Percentiles rank a stretch among this genome's conserved stretches.
phyloP scores from a whole-genome alignment of 1,139 yeast species.

The Diutina mesorugosa region DNA sequence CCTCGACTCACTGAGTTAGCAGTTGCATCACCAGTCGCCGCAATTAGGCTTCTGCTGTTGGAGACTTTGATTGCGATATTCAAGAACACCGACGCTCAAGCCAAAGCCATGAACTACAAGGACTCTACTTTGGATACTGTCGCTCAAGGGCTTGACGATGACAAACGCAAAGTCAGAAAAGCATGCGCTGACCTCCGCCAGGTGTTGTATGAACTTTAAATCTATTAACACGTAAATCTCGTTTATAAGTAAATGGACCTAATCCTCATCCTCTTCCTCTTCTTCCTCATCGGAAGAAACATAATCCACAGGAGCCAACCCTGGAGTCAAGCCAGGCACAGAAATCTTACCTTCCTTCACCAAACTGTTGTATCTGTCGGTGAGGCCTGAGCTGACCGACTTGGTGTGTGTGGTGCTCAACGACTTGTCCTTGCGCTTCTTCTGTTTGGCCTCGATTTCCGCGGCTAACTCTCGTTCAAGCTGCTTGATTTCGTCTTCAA shows the following conservation, averaged over 20 bases:
- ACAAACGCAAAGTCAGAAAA: constrained; percentile 60
- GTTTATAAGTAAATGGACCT: background rate
- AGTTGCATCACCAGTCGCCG: constrained; percentile 5
- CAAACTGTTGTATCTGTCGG: constrained; percentile 12
- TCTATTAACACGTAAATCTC: background rate
- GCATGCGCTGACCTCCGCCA: constrained; percentile 74
- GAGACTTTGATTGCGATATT: constrained; percentile 41
- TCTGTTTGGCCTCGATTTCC: constrained; percentile 17
- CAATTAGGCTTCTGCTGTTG: constrained; percentile 44
- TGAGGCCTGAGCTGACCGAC: background rate
- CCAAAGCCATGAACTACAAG: constrained; percentile 37
- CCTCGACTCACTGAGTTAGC: constrained; percentile 37
- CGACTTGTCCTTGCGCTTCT: constrained; percentile 9
- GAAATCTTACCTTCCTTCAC: constrained; percentile 29
- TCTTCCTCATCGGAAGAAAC: constrained; percentile 27
- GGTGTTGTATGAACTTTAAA: constrained; percentile 39
- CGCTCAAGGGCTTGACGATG: constrained; percentile 53
- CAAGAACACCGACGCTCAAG: constrained; percentile 18
- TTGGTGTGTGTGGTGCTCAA: constrained; percentile 3
- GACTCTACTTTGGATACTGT: constrained; percentile 35
- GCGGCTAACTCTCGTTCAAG: constrained; percentile 18
- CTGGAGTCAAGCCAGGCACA: constrained; percentile 76
- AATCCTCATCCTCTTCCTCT: constrained; percentile 12
- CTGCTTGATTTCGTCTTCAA: constrained; percentile 28
- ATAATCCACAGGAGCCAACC: constrained; percentile 78